Evolutionary conservation across 1,139 yeast species (phyloP).

Genomic region (Blastobotrys elegans): DNA sequence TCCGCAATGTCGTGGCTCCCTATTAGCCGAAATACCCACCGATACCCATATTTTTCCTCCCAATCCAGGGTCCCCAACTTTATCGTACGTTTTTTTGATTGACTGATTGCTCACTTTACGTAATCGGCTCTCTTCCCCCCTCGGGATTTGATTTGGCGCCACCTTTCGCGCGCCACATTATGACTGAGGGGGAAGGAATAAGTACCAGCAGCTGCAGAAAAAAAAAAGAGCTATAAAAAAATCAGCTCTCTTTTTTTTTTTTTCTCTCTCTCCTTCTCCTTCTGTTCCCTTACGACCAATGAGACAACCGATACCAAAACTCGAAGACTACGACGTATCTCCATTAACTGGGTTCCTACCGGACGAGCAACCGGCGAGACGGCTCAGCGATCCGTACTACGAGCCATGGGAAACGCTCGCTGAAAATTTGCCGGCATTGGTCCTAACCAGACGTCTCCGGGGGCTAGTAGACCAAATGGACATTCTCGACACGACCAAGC

Average conservation of each 20-base stretch:
- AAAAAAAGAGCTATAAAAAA: neutral
- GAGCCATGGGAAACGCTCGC: slow-evolving; percentile 75
- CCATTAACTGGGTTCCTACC: slow-evolving; percentile 77
- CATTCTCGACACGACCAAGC: slow-evolving; percentile 42
- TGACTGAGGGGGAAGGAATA: too few relatives aligned
- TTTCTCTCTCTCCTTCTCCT: neutral
- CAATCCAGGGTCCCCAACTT: too few relatives aligned
- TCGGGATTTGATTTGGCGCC: too few relatives aligned
- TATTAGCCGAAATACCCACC: too few relatives aligned
- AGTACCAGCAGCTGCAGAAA: neutral
- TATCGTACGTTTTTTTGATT: too few relatives aligned
- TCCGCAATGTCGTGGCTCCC: too few relatives aligned
- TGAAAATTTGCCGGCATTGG: slow-evolving; percentile 62
- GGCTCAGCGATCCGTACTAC: slow-evolving; percentile 58
- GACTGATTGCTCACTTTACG: too few relatives aligned
- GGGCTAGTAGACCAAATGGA: slow-evolving; percentile 57
- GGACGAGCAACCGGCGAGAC: slow-evolving; percentile 52
- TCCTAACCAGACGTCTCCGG: slow-evolving; percentile 62
- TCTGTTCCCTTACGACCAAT: neutral
- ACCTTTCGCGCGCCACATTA: too few relatives aligned
- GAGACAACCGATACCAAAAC: slow-evolving; percentile 36
- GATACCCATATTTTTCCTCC: too few relatives aligned
- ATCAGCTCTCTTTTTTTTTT: neutral
- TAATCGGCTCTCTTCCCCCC: too few relatives aligned
- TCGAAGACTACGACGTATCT: slow-evolving; percentile 66